These are phyloP conservation scores for Chalciporus piperatoides DNA, from an alignment of 1,284 basidiomycete genomes.

Conservation along the genomic window DNA sequence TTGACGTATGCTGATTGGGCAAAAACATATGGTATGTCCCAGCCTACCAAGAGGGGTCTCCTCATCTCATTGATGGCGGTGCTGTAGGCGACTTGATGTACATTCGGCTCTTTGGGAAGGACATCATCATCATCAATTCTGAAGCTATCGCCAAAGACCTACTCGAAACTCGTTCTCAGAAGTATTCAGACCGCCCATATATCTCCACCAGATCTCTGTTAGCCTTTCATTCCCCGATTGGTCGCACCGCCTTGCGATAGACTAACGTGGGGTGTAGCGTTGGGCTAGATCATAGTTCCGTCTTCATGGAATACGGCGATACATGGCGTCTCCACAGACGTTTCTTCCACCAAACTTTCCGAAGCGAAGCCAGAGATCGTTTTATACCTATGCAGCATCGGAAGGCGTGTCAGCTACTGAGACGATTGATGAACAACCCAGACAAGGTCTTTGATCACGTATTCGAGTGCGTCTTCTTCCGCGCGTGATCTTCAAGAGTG, in stretches of 20 bases:
- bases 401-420: background rate
- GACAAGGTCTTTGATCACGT: background rate
- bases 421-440: conserved; percentile 3
- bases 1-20: background rate
- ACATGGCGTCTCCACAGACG: conserved; percentile 14
- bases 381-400: conserved; percentile 1
- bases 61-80: too few species aligned
- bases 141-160: conserved; percentile 9
- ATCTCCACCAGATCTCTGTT: background rate
- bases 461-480: conserved; percentile 14
- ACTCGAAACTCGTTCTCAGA: conserved; percentile 10
- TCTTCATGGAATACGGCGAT: conserved; percentile 10
- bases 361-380: background rate
- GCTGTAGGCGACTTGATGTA: background rate
- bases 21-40: background rate
- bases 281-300: conserved; percentile 6
- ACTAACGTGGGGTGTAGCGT: background rate
- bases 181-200: conserved; percentile 5
- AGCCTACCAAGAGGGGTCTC: too few species aligned
- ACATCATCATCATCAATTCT: conserved; percentile 11
- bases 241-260: too few species aligned
- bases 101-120: conserved; percentile 1
- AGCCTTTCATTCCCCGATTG: too few species aligned
- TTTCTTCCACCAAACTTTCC: conserved; percentile 10
- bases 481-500: conserved; percentile 19